Evolutionary conservation across 176 grass and related monocot species (phyloP).

Genomic region (Oryza meyeriana): DNA sequence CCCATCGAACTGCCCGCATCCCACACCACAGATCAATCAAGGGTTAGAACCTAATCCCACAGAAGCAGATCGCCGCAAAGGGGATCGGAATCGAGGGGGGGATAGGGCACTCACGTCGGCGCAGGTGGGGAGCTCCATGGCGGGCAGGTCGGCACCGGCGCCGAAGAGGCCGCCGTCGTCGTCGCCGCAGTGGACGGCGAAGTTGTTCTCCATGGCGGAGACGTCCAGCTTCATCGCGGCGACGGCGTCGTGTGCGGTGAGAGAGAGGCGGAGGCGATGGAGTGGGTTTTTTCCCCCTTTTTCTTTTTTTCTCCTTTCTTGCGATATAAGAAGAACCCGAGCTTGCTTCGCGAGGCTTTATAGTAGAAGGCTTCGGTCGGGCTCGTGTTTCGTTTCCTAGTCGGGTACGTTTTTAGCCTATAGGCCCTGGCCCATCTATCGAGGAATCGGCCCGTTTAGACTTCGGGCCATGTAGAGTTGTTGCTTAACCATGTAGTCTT

Average conservation of each 20-base stretch:
- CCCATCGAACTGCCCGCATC: constrained; percentile 54
- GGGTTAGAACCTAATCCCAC: neutral
- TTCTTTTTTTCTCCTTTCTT: constrained; percentile 16
- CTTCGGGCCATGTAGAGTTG: neutral
- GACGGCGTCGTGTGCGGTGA: constrained; percentile 19
- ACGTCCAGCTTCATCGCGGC: constrained; percentile 56
- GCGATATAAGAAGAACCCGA: constrained; percentile 22
- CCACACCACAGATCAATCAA: neutral
- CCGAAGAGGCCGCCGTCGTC: neutral
- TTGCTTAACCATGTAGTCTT: too few relatives aligned
- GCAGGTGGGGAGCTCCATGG: constrained; percentile 41
- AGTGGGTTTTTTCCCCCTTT: neutral
- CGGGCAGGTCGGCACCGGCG: constrained; percentile 26
- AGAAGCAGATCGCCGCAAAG: constrained; percentile 24
- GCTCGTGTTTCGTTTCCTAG: neutral
- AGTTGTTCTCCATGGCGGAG: constrained; percentile 58
- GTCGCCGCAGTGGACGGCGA: constrained; percentile 2
- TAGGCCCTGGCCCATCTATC: neutral
- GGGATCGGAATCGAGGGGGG: constrained; percentile 1
- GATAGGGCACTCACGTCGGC: constrained; percentile 31
- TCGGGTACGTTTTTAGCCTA: neutral
- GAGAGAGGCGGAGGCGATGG: neutral
- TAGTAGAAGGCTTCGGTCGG: too few relatives aligned
- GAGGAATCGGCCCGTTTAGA: neutral
- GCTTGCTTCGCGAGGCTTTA: neutral